Evolutionary conservation across 139 green algal species (phyloP), one percentile per base, ranked within the genome.

Genomic region (Chlorella sp.): DNA sequence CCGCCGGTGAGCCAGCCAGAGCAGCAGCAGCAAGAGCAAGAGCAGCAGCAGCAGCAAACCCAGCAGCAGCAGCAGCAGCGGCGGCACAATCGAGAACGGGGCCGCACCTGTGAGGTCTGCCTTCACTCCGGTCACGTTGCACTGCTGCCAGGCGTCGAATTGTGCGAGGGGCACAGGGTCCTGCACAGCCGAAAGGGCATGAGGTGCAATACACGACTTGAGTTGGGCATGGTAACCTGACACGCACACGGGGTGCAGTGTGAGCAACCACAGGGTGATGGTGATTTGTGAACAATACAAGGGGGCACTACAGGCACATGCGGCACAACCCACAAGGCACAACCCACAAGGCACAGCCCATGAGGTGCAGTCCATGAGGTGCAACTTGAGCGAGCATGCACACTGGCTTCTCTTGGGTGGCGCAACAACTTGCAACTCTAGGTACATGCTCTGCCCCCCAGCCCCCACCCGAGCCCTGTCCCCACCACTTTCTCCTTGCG

Each of bases 121-220:
- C 78, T 84, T 84, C 11, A 84, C 78, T 11, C 78, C 78, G 34
- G 78, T 60, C 22, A 84, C 40, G 39, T 84, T 84, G 78, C 78
- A 84, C 78, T 84, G 78, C 78, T 84, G 78, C 78, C 78, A 84
- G 78, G 40, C 78, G 40, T 84, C 78, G 26, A 84, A 84, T 40
- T 84, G 78, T 26, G 42, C 34, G 22, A 84, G 78, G 11, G 78
- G 78, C 39, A 84, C 78, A 7, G 78, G 78, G 78, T 84, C 40
- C 78, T 84, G 78, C 40, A 39, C 18, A 57, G n/a, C 34, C 24
- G 77, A 22, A 30, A 24, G 36, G 15, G 75, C 11, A 48, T n/a
- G n/a, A 11, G 68, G 1, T 37, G 68, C 68, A 76, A 30, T 37
- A 5, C 68, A 76, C 68, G 24, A 3, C 9, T 5, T 3, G 66